Conservation (phyloP, 805 yeast genomes). For the Deakozyma indianensis region DNA sequence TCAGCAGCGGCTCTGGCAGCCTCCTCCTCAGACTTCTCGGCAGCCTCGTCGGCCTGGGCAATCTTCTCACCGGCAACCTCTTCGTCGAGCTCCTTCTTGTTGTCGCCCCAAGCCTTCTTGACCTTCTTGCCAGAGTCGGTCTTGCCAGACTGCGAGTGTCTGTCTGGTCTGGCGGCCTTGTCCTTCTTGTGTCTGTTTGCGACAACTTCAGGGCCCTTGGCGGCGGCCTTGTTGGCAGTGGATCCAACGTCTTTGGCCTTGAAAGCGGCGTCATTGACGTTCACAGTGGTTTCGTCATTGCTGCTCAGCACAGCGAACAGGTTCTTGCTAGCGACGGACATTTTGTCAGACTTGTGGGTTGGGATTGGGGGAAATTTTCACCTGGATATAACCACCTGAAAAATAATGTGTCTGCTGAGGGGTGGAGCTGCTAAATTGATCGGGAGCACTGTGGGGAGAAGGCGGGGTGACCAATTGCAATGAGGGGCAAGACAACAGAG, state of each 20-base stretch:
- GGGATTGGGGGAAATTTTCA: not conserved
- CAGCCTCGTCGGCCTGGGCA: conserved; percentile 25
- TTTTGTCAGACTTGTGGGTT: not conserved
- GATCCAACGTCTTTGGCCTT: conserved; percentile 62
- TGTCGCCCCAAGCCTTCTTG: conserved; percentile 81
- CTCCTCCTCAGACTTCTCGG: conserved; percentile 24
- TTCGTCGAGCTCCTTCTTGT: conserved; percentile 54
- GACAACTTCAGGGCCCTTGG: conserved; percentile 36
- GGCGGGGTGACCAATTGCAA: too few species aligned
- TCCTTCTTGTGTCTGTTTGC: conserved; percentile 38
- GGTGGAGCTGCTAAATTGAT: too few species aligned
- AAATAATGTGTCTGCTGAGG: too few species aligned
- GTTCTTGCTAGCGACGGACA: conserved; percentile 1
- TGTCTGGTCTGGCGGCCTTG: conserved; percentile 51
- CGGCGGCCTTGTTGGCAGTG: conserved; percentile 34
- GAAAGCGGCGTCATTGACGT: conserved; percentile 85
- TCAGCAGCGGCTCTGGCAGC: conserved; percentile 30
- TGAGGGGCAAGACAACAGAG: too few species aligned
- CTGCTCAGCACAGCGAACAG: not conserved
- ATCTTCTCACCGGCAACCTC: conserved; percentile 34
- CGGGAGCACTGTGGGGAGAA: too few species aligned
- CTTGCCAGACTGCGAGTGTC: conserved; percentile 75
- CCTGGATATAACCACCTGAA: not conserved
- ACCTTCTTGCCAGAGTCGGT: conserved; percentile 74
- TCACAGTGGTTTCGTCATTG: conserved; percentile 6